phyloP scores from a whole-genome alignment of 2,329 filamentous ascomycete genomes.

The Colletotrichum truncatum region DNA sequence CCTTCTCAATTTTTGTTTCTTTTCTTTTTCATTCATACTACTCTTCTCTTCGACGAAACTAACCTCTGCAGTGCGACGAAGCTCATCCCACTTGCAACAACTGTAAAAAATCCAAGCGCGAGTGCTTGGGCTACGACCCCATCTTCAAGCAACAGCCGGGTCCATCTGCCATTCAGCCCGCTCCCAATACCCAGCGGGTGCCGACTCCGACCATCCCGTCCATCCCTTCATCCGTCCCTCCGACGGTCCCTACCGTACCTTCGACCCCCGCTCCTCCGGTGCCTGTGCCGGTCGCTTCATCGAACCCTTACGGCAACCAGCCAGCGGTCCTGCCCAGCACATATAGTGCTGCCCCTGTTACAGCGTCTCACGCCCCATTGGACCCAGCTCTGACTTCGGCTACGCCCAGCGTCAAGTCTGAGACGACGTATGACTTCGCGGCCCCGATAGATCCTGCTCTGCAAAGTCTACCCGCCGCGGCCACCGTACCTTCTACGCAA shows the following conservation, averaged over 20 bases:
- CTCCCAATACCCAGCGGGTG: slow-evolving; percentile 59
- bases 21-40: background rate
- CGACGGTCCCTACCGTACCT: slow-evolving; percentile 28
- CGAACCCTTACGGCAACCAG: slow-evolving; percentile 56
- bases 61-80: slow-evolving; percentile 83
- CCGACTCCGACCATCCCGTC: slow-evolving; percentile 45
- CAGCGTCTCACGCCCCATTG: slow-evolving; percentile 37
- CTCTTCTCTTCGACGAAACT: background rate
- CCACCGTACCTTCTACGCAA: slow-evolving; percentile 39
- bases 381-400: slow-evolving; percentile 36
- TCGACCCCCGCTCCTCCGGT: slow-evolving; percentile 35
- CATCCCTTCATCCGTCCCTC: slow-evolving; percentile 43
- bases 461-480: slow-evolving; percentile 49
- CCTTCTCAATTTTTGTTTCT: background rate
- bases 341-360: slow-evolving; percentile 41
- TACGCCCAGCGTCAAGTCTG: slow-evolving; percentile 45
- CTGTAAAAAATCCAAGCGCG: slow-evolving; percentile 88
- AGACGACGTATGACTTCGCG: slow-evolving; percentile 62
- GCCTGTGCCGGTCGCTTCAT: slow-evolving; percentile 34
- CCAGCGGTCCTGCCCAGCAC: slow-evolving; percentile 53
- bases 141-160: slow-evolving; percentile 82
- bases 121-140: slow-evolving; percentile 87
- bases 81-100: slow-evolving; percentile 91
- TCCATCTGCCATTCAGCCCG: slow-evolving; percentile 77
- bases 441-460: slow-evolving; percentile 74